Conservation (phyloP, 2,329 filamentous ascomycete genomes). For the Coleophoma crateriformis region DNA sequence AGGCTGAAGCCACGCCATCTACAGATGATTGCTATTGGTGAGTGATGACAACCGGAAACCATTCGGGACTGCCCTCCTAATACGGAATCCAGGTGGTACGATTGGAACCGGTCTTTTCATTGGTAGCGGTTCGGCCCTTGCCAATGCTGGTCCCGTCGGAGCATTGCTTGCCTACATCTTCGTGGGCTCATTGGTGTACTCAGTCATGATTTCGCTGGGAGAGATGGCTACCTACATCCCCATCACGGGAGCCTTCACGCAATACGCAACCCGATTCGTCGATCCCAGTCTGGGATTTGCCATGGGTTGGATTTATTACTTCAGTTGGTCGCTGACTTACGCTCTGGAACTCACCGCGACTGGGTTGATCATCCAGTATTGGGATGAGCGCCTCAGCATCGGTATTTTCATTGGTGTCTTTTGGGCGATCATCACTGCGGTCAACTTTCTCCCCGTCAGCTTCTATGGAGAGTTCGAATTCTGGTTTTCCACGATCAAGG, state of each 20-base stretch:
- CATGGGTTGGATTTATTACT: constrained; percentile 83
- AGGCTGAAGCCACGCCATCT: constrained; percentile 53
- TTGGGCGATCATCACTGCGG: constrained; percentile 61
- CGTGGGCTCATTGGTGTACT: constrained; percentile 67
- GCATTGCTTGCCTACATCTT: constrained; percentile 64
- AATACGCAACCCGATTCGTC: constrained; percentile 71
- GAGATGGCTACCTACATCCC: constrained; percentile 78
- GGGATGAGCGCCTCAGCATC: constrained; percentile 56
- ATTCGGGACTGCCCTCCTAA: too few species aligned
- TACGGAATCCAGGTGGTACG: constrained; percentile 42
- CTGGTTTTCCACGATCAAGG: constrained; percentile 73
- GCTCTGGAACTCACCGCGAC: constrained; percentile 69
- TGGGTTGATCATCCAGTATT: constrained; percentile 72
- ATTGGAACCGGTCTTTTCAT: constrained; percentile 72
- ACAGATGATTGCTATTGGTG: constrained; percentile 60
- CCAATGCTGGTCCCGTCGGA: constrained; percentile 58
- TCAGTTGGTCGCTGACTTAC: constrained; percentile 68
- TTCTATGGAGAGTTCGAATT: constrained; percentile 76
- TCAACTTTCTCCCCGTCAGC: constrained; percentile 68
- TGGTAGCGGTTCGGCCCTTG: constrained; percentile 57
- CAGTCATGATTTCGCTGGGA: constrained; percentile 64
- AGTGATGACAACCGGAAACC: background rate
- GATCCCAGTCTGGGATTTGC: constrained; percentile 69
- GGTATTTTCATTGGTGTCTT: constrained; percentile 71
- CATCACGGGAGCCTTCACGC: constrained; percentile 69